Evolutionary conservation across 1,284 basidiomycete species (phyloP).

Genomic region (Schizopora paradoxa): DNA sequence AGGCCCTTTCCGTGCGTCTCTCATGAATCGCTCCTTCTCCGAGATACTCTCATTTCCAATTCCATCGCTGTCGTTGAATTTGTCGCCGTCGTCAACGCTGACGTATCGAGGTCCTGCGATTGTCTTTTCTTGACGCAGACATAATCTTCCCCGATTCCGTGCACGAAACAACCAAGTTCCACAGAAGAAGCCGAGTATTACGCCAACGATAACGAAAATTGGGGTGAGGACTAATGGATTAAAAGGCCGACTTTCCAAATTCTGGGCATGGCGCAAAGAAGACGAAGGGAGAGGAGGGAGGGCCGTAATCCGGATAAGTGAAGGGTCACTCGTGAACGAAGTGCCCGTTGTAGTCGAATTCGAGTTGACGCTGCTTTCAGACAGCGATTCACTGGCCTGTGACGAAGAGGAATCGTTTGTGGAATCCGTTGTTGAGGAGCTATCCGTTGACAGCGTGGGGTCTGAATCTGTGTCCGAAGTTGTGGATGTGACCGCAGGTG

Average conservation of each 20-base stretch:
- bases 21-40: too few relatives aligned
- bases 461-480: conserved; percentile 5
- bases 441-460: too few relatives aligned
- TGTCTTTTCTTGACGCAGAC: neutral
- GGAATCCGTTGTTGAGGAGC: neutral
- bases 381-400: neutral
- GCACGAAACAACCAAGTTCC: conserved; percentile 14
- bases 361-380: too few relatives aligned
- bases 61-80: too few relatives aligned
- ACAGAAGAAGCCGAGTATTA: conserved; percentile 27
- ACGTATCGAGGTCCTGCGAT: conserved; percentile 9
- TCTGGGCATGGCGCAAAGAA: conserved; percentile 22
- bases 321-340: conserved; percentile 11
- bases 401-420: neutral
- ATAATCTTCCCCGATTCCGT: conserved; percentile 9
- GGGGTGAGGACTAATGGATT: conserved; percentile 37
- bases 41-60: too few relatives aligned
- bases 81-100: conserved; percentile 3
- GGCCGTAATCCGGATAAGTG: conserved; percentile 32
- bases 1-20: too few relatives aligned
- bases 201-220: conserved; percentile 34
- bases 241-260: conserved; percentile 21
- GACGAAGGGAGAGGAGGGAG: conserved; percentile 33
- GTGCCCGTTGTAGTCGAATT: conserved; percentile 10
- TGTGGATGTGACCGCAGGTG: conserved; percentile 18